Evolutionary conservation across 2,329 filamentous ascomycete genomes (phyloP).

Genomic region (Aureobasidium sp.): DNA sequence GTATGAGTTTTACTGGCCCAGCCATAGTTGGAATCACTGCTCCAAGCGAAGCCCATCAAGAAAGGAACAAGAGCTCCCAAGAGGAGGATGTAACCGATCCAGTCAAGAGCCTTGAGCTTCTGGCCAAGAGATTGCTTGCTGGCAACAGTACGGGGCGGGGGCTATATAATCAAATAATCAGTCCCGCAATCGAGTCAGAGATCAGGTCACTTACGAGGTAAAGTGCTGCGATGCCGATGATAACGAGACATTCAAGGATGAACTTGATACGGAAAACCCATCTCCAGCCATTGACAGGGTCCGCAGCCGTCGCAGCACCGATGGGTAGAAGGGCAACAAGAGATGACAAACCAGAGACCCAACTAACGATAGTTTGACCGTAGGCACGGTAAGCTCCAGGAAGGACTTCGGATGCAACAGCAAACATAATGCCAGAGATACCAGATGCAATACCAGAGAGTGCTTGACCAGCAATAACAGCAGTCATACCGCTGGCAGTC

Average conservation of each 20-base stretch:
- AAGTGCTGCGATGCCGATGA: constrained; percentile 4
- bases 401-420: not conserved
- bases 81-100: constrained; percentile 4
- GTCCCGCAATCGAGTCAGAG: not conserved
- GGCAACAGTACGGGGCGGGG: constrained; percentile 3
- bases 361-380: constrained; percentile 2
- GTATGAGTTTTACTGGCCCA: constrained; percentile 4
- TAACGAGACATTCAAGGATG: not conserved
- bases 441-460: constrained; percentile 4
- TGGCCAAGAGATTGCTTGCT: not conserved
- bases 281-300: constrained; percentile 7
- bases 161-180: not conserved
- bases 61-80: constrained; percentile 1
- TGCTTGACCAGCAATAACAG: constrained; percentile 1
- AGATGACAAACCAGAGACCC: not conserved
- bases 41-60: constrained; percentile 8
- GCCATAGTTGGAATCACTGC: not conserved
- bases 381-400: constrained; percentile 4
- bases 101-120: constrained; percentile 3
- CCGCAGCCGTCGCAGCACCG: not conserved
- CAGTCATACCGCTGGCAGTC: not conserved
- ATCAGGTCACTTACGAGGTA: not conserved
- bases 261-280: constrained; percentile 6
- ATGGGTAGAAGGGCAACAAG: not conserved
- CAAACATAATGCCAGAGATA: constrained; percentile 8